These are phyloP conservation scores for Aureobasidium uvarum DNA, from an alignment of 2,329 filamentous ascomycete genomes.

Conservation along the genomic window DNA sequence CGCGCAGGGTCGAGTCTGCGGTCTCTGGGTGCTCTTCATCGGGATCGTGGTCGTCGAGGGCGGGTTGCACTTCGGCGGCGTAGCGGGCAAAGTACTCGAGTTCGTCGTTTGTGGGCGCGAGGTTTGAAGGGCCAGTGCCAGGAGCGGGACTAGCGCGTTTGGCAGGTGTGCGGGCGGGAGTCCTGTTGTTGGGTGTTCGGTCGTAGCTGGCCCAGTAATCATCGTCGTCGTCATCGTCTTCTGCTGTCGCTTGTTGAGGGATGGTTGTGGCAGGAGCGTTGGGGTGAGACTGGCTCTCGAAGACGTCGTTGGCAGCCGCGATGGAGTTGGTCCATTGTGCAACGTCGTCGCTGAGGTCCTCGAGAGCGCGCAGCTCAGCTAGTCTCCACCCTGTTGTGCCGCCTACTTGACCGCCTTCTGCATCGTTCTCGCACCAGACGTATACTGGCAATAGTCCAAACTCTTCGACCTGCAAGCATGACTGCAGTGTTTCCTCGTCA, in stretches of 20 bases:
- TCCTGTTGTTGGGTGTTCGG: conserved; percentile 61
- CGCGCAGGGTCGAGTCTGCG: conserved; percentile 52
- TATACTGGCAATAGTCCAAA: conserved; percentile 64
- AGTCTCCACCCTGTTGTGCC: conserved; percentile 64
- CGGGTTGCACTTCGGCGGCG: conserved; percentile 70
- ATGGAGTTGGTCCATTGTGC: conserved; percentile 58
- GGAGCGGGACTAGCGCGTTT: conserved; percentile 62
- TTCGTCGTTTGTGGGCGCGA: conserved; percentile 48
- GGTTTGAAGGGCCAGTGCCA: conserved; percentile 29
- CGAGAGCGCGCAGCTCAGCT: conserved; percentile 63
- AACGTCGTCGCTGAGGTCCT: conserved; percentile 53
- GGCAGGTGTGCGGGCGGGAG: conserved; percentile 53
- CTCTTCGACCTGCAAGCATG: conserved; percentile 60
- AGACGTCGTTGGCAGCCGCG: conserved; percentile 53
- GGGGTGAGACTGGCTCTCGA: conserved; percentile 41
- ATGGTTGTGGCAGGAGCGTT: neutral
- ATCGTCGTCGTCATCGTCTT: conserved; percentile 57
- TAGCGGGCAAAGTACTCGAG: conserved; percentile 76
- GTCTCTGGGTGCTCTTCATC: conserved; percentile 60
- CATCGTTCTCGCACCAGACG: conserved; percentile 67
- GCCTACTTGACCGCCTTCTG: conserved; percentile 52
- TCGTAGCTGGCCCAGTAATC: conserved; percentile 81
- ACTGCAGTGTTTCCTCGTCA: conserved; percentile 72
- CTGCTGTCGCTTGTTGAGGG: neutral
- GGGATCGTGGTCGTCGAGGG: conserved; percentile 78